Base-by-base conservation (phyloP, 805 yeast species). In the Candida nanaspora region DNA sequence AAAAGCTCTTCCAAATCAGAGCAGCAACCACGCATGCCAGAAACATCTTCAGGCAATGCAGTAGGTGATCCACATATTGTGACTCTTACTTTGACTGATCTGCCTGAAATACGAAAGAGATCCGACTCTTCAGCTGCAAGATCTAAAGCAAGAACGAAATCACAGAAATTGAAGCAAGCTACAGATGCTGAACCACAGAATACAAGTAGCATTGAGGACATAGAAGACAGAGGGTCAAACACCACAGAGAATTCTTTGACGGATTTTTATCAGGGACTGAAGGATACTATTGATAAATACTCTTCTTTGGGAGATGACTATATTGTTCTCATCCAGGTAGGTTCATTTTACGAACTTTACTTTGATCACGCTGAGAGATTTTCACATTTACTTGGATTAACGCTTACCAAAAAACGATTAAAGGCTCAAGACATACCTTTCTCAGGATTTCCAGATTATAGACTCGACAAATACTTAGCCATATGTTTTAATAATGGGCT, bases 381-480 rank as follows among this genome's bases (percentile, higher is more conserved):
- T 55, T 95, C 86, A 0, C 80, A 84, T 2, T 59, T 75, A 40
- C 61, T 93, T 40, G 88, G 88, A 23, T 59, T 91, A 23, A 80
- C 85, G 36, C 69, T 88, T 2, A 83, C 95, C 0, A 66, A 65
- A 29, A 72, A 75, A 50, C 65, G 65, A 40, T 70, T 76, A 31
- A 63, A 63, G 18, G 59, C 57, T 18, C 63, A 65, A 42, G 66
- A 66, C 23, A 71, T 83, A 0, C 77, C 95, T 0, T 87, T 93
- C 84, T 86, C 97, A 0, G 98, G 98, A 0, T 93, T 93, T 51
- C 98, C 98, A 0, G 67, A 74, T 4, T 61, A 64, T 33, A 86
- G 80, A 42, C 59, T 88, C 16, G 84, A 80, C 41, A 74, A 87
- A 43, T 89, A 86, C 54, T 72, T 88, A 29, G 78, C 78, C 50